Evolutionary conservation across 2,329 filamentous ascomycete species (phyloP).

Genomic region (Claviceps humidiphila): DNA sequence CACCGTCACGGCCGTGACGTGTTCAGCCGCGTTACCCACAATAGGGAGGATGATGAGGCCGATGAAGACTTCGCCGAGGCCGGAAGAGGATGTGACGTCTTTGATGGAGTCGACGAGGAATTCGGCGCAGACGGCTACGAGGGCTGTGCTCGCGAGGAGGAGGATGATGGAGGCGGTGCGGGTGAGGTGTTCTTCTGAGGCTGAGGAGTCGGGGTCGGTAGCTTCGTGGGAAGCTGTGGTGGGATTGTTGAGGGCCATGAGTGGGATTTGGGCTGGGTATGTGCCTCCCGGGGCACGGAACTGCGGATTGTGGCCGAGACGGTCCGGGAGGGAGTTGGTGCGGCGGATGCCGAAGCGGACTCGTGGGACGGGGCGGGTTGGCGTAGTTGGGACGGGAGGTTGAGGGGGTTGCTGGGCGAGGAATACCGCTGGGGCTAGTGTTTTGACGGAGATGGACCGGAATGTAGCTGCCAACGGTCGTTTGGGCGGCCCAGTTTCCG

Average conservation of each 20-base stretch:
- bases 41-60: constrained; percentile 61
- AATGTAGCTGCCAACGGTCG: constrained; percentile 40
- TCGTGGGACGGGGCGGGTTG: constrained; percentile 37
- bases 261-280: constrained; percentile 33
- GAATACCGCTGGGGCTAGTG: constrained; percentile 61
- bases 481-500: constrained; percentile 11
- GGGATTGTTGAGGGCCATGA: constrained; percentile 21
- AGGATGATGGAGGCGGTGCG: constrained; percentile 46
- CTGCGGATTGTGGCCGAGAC: constrained; percentile 35
- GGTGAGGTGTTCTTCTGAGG: constrained; percentile 33
- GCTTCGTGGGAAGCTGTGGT: constrained; percentile 15
- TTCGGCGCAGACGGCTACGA: constrained; percentile 57
- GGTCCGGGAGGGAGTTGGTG: constrained; percentile 61
- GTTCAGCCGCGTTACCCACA: constrained; percentile 61
- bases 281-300: constrained; percentile 36
- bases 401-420: constrained; percentile 26
- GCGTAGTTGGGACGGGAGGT: constrained; percentile 12
- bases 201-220: constrained; percentile 15
- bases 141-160: constrained; percentile 47
- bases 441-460: constrained; percentile 50
- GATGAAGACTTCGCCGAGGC: constrained; percentile 53
- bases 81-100: constrained; percentile 41
- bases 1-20: constrained; percentile 57
- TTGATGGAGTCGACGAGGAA: constrained; percentile 57
- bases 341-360: constrained; percentile 54